phyloP scores from a whole-genome alignment of 1,284 basidiomycete species.

The Malassezia nana region DNA sequence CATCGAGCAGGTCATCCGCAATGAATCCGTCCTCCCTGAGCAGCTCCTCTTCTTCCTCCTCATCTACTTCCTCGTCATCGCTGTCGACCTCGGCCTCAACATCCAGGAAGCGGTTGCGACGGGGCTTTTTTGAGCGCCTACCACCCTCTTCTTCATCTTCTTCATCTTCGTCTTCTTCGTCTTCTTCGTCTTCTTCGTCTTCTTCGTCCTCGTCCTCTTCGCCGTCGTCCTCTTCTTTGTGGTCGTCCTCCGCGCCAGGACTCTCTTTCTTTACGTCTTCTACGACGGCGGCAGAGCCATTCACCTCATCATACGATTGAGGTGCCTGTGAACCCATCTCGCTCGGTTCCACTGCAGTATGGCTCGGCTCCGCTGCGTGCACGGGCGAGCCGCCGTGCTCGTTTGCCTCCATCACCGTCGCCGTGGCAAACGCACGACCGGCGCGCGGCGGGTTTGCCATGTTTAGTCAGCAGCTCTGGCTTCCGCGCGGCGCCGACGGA shows the following conservation, averaged over 20 bases:
- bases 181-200: constrained; percentile 37
- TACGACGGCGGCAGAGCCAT: background rate
- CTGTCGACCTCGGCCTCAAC: constrained; percentile 77
- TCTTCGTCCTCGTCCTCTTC: constrained; percentile 40
- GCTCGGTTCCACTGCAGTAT: background rate
- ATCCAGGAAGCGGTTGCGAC: constrained; percentile 73
- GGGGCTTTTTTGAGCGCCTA: constrained; percentile 30
- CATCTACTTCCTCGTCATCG: constrained; percentile 50
- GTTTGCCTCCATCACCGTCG: constrained; percentile 8
- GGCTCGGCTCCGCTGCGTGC: background rate
- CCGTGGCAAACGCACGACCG: background rate
- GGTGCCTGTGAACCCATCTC: background rate
- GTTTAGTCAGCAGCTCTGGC: constrained; percentile 12
- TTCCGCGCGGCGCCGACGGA: background rate
- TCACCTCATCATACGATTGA: background rate
- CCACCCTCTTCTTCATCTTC: constrained; percentile 21
- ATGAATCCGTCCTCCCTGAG: constrained; percentile 61
- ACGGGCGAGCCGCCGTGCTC: background rate
- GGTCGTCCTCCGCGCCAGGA: constrained; percentile 23
- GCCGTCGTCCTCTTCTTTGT: constrained; percentile 30
- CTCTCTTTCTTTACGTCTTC: constrained; percentile 27
- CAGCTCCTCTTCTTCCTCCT: constrained; percentile 47
- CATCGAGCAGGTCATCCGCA: constrained; percentile 57
- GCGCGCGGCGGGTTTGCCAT: background rate
- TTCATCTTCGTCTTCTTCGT: constrained; percentile 31